Base-by-base conservation (phyloP, 2,329 filamentous ascomycete genomes). In the Alternaria arbusti region DNA sequence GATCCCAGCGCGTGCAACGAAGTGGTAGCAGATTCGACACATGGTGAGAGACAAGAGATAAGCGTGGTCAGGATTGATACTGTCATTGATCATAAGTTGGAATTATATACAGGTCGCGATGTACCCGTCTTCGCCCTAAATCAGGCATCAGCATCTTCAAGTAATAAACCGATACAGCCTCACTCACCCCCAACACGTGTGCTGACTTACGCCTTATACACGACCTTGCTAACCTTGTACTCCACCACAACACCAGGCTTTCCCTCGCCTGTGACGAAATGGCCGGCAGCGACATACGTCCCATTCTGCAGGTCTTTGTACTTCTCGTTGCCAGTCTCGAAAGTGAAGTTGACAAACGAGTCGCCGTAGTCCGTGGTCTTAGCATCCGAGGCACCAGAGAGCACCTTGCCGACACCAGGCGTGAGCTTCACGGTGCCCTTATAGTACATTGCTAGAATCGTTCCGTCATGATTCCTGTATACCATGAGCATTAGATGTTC, bases 361-460 rank as follows among this genome's bases (percentile, higher is more conserved):
- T 78, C 73, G 7, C 75, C 75, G 50, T 71, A 78, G 7, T 65
- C 64, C 2, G 74, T 77, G 1, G 73, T 78, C 61, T 71, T 72
- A 6, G 74, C 75, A 23, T 74, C 70, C 3, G 69, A 25, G 1
- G 52, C 44, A 11, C 69, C 68, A 26, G 64, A 59, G 10, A 78
- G 58, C 22, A 77, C 51, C 4, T 71, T 73, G 54, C 69, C 66
- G 15, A 78, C 71, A 15, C 68, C 70, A 3, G 54, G 50, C 4
- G 72, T 75, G 4, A 77, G 62, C 22, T 59, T 68, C 5, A 78
- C 74, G 8, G 65, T 72, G 30, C 75, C 75, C 61, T 75, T 74
- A 63, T 77, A 78, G 57, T 75, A 78, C 75, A 78, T 78, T 9
- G 74, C 75, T 4, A 78, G 51, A 22, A 77, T 49, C 12, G 71